These are phyloP conservation scores for Mortierella claussenii DNA, from an alignment of 192 early-diverging fungal species.

Conservation along the genomic window DNA sequence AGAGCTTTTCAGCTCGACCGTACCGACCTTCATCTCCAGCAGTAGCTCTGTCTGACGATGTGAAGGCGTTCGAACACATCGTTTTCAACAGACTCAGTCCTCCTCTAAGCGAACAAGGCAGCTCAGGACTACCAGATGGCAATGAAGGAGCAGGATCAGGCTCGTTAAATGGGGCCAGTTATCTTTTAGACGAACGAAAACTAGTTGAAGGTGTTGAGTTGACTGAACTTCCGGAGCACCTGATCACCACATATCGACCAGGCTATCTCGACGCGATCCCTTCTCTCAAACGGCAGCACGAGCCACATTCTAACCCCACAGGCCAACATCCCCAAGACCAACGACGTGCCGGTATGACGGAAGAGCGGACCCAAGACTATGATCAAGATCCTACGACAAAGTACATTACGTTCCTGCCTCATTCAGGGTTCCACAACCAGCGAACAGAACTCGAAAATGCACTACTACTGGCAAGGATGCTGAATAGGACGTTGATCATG, in stretches of 20 bases:
- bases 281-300: neutral
- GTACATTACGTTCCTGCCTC: slow-evolving; percentile 61
- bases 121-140: neutral
- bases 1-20: neutral
- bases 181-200: slow-evolving; percentile 22
- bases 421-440: slow-evolving; percentile 68
- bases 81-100: neutral
- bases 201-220: slow-evolving; percentile 18
- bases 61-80: slow-evolving; percentile 14
- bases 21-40: neutral
- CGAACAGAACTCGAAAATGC: slow-evolving; percentile 62
- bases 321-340: neutral
- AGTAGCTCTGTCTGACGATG: neutral
- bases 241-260: slow-evolving; percentile 37
- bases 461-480: slow-evolving; percentile 51
- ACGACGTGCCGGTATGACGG: neutral
- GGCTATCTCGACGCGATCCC: slow-evolving; percentile 8
- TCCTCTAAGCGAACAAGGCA: neutral
- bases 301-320: neutral
- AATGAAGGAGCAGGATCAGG: neutral
- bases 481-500: slow-evolving; percentile 65
- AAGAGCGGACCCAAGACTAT: neutral
- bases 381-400: slow-evolving; percentile 24
- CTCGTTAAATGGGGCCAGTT: neutral
- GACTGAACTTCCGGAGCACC: slow-evolving; percentile 17